Evolutionary conservation across 805 yeast genomes (phyloP).

Genomic region (Candida stauntonica): DNA sequence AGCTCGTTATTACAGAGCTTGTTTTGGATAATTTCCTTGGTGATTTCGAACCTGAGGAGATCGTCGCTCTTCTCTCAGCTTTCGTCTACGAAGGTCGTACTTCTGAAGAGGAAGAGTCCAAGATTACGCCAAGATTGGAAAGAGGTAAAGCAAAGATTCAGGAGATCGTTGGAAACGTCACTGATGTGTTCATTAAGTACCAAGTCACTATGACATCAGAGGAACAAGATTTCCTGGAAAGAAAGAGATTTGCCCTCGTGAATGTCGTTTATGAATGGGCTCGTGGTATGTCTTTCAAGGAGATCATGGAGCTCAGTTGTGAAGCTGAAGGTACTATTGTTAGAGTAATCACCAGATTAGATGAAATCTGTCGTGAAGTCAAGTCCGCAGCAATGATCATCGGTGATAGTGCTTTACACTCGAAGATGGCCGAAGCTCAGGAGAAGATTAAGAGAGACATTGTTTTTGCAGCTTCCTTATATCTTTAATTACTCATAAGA

Average conservation of each 20-base stretch:
- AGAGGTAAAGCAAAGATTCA: slow-evolving; percentile 62
- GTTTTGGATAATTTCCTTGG: slow-evolving; percentile 88
- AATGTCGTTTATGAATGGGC: slow-evolving; percentile 99
- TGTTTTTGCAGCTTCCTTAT: slow-evolving; percentile 93
- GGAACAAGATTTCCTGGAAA: slow-evolving; percentile 78
- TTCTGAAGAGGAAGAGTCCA: slow-evolving; percentile 54
- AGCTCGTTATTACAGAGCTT: slow-evolving; percentile 81
- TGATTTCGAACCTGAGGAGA: slow-evolving; percentile 92
- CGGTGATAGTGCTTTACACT: slow-evolving; percentile 86
- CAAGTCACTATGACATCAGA: slow-evolving; percentile 78
- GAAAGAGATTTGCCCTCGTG: slow-evolving; percentile 82
- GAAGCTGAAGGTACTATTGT: slow-evolving; percentile 97
- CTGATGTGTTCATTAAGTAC: slow-evolving; percentile 56
- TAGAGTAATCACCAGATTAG: slow-evolving; percentile 88
- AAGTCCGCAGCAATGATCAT: slow-evolving; percentile 90
- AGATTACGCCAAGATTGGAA: slow-evolving; percentile 75
- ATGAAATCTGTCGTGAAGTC: slow-evolving; percentile 93
- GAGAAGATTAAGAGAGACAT: slow-evolving; percentile 94
- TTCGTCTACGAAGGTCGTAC: slow-evolving; percentile 86
- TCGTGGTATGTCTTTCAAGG: slow-evolving; percentile 84
- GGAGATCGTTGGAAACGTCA: slow-evolving; percentile 61
- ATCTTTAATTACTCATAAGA: slow-evolving; percentile 43
- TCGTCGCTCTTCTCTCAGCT: slow-evolving; percentile 88
- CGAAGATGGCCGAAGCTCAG: slow-evolving; percentile 89
- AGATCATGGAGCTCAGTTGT: slow-evolving; percentile 81